Evolutionary conservation across 768 basidiomycete genomes (phyloP), one percentile per base, ranked within the genome.

Genomic region (Suillus cothurnatus): DNA sequence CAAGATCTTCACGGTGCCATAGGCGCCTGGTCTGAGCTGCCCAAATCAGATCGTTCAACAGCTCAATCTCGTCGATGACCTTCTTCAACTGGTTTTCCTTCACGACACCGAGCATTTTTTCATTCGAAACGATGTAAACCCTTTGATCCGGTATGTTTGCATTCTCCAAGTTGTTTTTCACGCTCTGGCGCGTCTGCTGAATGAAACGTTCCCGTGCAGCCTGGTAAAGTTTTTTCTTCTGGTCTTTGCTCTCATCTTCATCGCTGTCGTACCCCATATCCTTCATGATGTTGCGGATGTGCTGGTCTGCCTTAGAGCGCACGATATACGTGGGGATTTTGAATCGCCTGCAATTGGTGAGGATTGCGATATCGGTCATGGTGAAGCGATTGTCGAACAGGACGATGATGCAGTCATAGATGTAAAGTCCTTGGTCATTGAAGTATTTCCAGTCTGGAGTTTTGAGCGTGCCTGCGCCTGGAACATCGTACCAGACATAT

Each of bases 361-460:
- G 72, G 55, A 80, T 73, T 8, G 76, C 75, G 9, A 74, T 64
- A 15, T 79, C 78, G 7, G 77, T 79, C 68, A 66, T 68, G 0
- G 76, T 77, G 64, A 79, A 76, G 0, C 78, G 74, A 60, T 74
- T 72, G 65, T 74, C 71, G 59, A 78, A 73, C 21, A 79, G 62
- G 1, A 79, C 69, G 39, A 80, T 39, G 61, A 79, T 72, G 28
- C 70, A 73, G 58, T 79, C 79, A 41, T 79, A 79, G 47, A 77
- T 72, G 38, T 76, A 80, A 12, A 79, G 74, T 0, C 78, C 78
- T 53, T 79, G 76, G 3, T 69, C 56, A 32, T 79, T 78, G 69
- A 79, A 79, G 64, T 79, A 79, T 23, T 73, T 69, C 76, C 76
- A 79, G 49, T 75, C 75, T 17, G 70, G 70, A n/a, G 73, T 71